A percentile compares a stretch with the other conserved stretches of the same genome.
Conservation (phyloP, 176 grass and related monocot species). For the Carex parvula region DNA sequence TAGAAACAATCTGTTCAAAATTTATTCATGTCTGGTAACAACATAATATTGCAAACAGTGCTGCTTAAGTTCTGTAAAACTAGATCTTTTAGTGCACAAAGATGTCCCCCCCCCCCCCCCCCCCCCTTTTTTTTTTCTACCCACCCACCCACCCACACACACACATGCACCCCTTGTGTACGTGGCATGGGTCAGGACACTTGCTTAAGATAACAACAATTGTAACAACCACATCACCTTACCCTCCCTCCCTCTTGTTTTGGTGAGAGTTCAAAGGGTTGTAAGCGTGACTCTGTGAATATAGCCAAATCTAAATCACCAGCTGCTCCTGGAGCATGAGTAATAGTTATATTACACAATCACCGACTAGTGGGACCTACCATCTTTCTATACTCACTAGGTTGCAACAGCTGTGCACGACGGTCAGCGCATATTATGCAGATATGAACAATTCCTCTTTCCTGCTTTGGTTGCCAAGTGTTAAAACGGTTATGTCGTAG, state of each 20-base stretch:
- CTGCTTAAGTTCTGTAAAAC: not conserved
- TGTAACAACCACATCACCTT: conserved; percentile 2
- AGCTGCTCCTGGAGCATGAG: not conserved
- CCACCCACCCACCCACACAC: too few relatives aligned
- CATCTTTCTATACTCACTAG: not conserved
- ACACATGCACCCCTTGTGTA: not conserved
- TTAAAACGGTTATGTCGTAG: conserved; percentile 1
- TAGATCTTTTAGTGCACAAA: not conserved
- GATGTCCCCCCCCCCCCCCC: not conserved
- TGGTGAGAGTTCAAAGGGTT: conserved; percentile 9
- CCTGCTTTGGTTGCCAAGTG: conserved; percentile 24
- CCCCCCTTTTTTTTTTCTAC: too few relatives aligned
- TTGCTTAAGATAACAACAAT: conserved; percentile 16
- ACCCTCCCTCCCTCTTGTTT: not conserved
- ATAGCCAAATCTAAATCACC: not conserved
- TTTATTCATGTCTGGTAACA: not conserved
- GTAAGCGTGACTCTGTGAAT: not conserved
- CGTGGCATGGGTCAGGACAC: not conserved
- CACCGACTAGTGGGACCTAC: not conserved
- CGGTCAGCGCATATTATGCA: not conserved
- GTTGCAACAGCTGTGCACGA: not conserved
- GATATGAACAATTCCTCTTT: conserved; percentile 14
- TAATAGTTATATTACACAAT: not conserved
- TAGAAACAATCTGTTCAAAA: not conserved
- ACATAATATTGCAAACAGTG: not conserved